Base-by-base conservation (phyloP, 345 rosid species). In the Capsella bursapastoris region DNA sequence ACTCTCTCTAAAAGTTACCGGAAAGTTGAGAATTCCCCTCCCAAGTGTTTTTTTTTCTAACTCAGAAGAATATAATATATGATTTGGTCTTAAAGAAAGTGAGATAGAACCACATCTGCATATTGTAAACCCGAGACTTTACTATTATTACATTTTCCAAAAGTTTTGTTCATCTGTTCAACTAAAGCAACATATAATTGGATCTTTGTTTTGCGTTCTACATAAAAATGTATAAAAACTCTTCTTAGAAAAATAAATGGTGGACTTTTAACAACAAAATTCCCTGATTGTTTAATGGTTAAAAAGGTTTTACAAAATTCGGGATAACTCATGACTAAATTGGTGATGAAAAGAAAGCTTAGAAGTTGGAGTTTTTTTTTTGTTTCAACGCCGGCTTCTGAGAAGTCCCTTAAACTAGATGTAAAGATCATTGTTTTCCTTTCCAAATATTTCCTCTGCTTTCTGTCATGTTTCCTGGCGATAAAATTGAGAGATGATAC, bases 371-470 rank as follows among this genome's bases (percentile, higher is more conserved):
- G 45, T 25, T 12, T 49, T 25, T 55, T 34, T 34, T 7, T 7
- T 22, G 1, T 44, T 35, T 81, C 85, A 89, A 77, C 81, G 87
- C n/a, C 80, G 56, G 65, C 82, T 87, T 56, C 75, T 83, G 75
- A 94, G 86, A 82, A 94, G 80, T 65, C 97, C 97, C 78, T 91
- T 91, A 81, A 94, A 94, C 13, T 83, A 88, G 28, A 87, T 18
- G 64, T 83, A 90, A 43, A 94, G 94, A 84, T 94, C 97, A 79
- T 86, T 90, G 85, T 86, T 87, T 4, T 94, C 95, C 5, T 78
- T 78, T 75, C 96, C 97, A 78, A 94, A 94, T 71, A 91, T 88
- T 71, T 90, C 96, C 70, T 89, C 98, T 18, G 97, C 95, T 80
- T 90, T 94, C 83, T 84, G 82, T 62, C 90, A 84, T 50, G 97